Base-by-base conservation (phyloP, 106 monocot species). In the Dendrobium catenatum region DNA sequence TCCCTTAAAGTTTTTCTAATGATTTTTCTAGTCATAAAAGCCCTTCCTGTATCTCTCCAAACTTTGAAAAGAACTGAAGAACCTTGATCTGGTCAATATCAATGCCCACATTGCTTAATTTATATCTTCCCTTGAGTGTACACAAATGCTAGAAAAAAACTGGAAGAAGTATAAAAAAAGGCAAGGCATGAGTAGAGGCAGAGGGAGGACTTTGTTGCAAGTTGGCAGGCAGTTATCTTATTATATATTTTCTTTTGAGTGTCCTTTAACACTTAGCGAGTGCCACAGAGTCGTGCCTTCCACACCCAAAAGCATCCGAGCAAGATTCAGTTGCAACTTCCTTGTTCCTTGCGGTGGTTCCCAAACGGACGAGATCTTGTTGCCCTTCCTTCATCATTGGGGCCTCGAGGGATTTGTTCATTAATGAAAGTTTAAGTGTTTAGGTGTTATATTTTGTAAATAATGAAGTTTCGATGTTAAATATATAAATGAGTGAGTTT, bases 21-120 rank as follows among this genome's bases (percentile, higher is more conserved):
- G 27, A 56, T 80, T 89, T 91, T 47, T 96, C 96, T 5, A 93
- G 79, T 16, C 96, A 93, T 5, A 96, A 66, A n/a, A 93, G 96
- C 4, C 96, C 96, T 75, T 91, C 93, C 76, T 96, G 93, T 9
- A 96, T 89, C 84, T 96, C 96, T 64, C 96, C 93, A 67, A 80
- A 96, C 84, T 89, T 85, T 3, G 88, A 44, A 70, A 96, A 93
- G 84, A 91, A 96, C 82, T 88, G 83, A 27, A 84, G 20, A 33
- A 96, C 67, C 79, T 87, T 93, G 68, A 89, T 78, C 1, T 88
- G 85, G 24, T 93, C 91, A 2, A 93, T 18, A 1, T 88, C 93
- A 2, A 85, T 59, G 0, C 85, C 80, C 1, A 96, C 96, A 67
- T 94, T 94, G 80, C 96, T 94, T 3, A 96, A 88, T 56, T 85